These are phyloP conservation scores for Vigna mungo DNA, from an alignment of 306 rosid species.

Conservation along the genomic window DNA sequence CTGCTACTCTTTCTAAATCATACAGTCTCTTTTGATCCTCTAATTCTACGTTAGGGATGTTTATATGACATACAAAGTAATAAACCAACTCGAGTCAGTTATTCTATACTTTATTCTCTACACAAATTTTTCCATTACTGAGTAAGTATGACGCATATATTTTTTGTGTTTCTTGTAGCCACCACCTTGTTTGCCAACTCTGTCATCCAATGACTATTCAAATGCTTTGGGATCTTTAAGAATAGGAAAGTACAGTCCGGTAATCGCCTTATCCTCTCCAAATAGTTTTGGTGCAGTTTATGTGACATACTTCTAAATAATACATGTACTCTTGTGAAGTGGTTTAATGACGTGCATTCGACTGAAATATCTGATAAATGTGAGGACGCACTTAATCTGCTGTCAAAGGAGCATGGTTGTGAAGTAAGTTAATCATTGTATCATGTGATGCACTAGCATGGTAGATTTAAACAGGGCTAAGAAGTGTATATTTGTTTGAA, in stretches of 20 bases:
- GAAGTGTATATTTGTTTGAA: conserved; percentile 41
- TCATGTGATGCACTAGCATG: conserved; percentile 21
- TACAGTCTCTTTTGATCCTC: background rate
- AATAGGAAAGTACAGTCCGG: conserved; percentile 85
- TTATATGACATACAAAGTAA: conserved; percentile 14
- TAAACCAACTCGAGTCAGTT: conserved; percentile 5
- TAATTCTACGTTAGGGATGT: background rate
- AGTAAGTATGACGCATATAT: conserved; percentile 36
- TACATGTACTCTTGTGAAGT: conserved; percentile 59
- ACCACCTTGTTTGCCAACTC: conserved; percentile 81
- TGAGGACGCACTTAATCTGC: conserved; percentile 75
- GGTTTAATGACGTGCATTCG: conserved; percentile 88
- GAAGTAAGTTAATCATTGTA: conserved; percentile 64
- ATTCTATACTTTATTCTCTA: conserved; percentile 17
- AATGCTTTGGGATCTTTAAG: conserved; percentile 70
- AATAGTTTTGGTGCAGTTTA: conserved; percentile 17
- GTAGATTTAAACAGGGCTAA: conserved; percentile 44
- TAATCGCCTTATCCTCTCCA: conserved; percentile 41
- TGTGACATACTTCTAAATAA: conserved; percentile 34
- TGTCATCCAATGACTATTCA: conserved; percentile 59
- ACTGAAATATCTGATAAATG: conserved; percentile 81
- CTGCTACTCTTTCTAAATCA: conserved; percentile 15
- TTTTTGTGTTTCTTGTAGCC: conserved; percentile 56
- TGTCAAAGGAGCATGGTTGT: conserved; percentile 75
- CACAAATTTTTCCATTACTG: background rate